Evolutionary conservation across 805 yeast genomes (phyloP).

Genomic region (Isabelozyma rhagii): DNA sequence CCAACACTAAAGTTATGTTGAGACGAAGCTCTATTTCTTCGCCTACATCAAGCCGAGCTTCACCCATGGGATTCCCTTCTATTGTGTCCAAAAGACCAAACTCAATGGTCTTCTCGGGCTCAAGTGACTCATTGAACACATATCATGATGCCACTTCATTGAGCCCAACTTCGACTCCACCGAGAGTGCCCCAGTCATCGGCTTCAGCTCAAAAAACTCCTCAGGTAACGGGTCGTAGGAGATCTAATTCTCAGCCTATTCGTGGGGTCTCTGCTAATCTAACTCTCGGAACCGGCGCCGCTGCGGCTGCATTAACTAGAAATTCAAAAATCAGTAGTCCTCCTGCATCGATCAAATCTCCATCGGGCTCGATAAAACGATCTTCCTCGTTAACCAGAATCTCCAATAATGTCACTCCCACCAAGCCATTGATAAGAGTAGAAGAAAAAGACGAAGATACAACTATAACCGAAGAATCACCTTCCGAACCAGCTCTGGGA

Average conservation of each 20-base stretch:
- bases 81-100: slow-evolving; percentile 15
- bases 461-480: background rate
- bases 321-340: slow-evolving; percentile 2
- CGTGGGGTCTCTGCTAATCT: background rate
- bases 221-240: slow-evolving; percentile 19
- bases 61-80: slow-evolving; percentile 5
- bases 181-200: background rate
- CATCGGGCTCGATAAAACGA: slow-evolving; percentile 15
- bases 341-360: slow-evolving; percentile 12
- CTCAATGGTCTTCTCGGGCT: slow-evolving; percentile 22
- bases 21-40: background rate
- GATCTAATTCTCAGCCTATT: slow-evolving; percentile 37
- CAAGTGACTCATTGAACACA: slow-evolving; percentile 11
- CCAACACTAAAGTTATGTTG: slow-evolving; percentile 11
- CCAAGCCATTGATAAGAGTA: slow-evolving; percentile 13
- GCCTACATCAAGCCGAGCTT: slow-evolving; percentile 9
- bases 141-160: background rate
- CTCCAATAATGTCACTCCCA: slow-evolving; percentile 3
- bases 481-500: background rate
- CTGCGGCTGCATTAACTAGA: slow-evolving; percentile 26
- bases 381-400: slow-evolving; percentile 6
- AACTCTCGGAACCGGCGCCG: slow-evolving; percentile 8
- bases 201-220: slow-evolving; percentile 3
- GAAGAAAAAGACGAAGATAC: slow-evolving; percentile 13
- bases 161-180: slow-evolving; percentile 1